These are phyloP conservation scores for Candida peoriensis DNA, from an alignment of 805 yeast genomes.

Conservation along the genomic window DNA sequence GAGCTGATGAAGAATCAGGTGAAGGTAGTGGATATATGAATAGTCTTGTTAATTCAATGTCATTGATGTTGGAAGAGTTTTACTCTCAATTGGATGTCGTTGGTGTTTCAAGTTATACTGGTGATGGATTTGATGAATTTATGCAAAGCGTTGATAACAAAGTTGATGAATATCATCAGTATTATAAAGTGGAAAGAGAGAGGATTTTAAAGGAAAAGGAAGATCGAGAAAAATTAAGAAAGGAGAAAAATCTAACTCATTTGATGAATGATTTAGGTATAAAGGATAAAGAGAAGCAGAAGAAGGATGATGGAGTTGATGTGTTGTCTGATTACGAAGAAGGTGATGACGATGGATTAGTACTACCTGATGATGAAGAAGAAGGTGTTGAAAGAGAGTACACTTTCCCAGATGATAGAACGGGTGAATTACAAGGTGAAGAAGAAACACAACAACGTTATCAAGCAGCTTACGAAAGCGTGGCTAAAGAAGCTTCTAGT, in stretches of 20 bases:
- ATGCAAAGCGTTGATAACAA: conserved; percentile 78
- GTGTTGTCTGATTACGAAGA: conserved; percentile 48
- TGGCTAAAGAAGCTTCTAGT: conserved; percentile 57
- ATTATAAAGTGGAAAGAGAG: conserved; percentile 83
- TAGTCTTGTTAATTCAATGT: conserved; percentile 90
- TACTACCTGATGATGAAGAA: conserved; percentile 34
- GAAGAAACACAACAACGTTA: conserved; percentile 60
- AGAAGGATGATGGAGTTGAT: conserved; percentile 41
- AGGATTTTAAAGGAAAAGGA: conserved; percentile 71
- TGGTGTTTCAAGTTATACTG: conserved; percentile 89
- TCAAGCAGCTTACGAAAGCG: conserved; percentile 63
- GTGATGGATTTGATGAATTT: conserved; percentile 91
- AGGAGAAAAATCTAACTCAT: conserved; percentile 63
- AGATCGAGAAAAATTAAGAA: conserved; percentile 64
- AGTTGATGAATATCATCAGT: conserved; percentile 80
- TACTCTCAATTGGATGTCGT: conserved; percentile 90
- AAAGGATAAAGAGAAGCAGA: conserved; percentile 36
- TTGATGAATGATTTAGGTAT: conserved; percentile 87
- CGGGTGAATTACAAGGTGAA: conserved; percentile 50
- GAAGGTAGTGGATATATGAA: conserved; percentile 80
- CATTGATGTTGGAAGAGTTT: conserved; percentile 92
- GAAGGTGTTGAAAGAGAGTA: conserved; percentile 63
- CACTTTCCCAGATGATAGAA: conserved; percentile 64
- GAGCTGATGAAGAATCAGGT: conserved; percentile 59
- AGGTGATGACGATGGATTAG: conserved; percentile 37